These are phyloP conservation scores for Trichophyton benhamiae DNA, from an alignment of 2,329 filamentous ascomycete species.

Conservation along the genomic window DNA sequence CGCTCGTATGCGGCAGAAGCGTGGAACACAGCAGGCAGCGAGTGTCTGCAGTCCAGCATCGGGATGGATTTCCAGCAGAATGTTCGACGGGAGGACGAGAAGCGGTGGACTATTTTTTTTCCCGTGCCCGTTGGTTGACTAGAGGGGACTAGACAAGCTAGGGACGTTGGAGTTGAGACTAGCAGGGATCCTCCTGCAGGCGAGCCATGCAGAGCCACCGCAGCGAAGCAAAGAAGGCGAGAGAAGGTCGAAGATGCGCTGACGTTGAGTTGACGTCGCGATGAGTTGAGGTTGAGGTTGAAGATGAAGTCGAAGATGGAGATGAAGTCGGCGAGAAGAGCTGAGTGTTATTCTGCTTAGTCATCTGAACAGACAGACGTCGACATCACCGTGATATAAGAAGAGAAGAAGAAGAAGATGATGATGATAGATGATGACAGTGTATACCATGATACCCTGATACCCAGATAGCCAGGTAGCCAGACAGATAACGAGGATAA, in stretches of 20 bases:
- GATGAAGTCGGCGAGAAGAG: neutral
- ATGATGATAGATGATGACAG: neutral
- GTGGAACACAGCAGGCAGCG: neutral
- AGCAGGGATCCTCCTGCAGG: neutral
- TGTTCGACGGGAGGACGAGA: no score
- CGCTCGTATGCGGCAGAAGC: constrained; percentile 2
- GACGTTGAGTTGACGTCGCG: neutral
- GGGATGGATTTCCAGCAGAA: neutral
- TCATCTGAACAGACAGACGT: neutral
- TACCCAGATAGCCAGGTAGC: no score
- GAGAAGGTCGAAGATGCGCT: neutral
- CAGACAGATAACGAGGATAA: neutral
- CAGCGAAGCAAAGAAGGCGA: neutral
- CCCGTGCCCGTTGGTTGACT: neutral
- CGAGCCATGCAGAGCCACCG: neutral
- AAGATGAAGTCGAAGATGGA: neutral
- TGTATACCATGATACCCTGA: neutral
- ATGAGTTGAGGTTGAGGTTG: neutral
- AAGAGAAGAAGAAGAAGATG: neutral
- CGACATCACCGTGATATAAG: neutral
- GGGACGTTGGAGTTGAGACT: neutral
- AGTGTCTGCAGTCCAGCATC: constrained; percentile 2
- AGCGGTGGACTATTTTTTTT: neutral
- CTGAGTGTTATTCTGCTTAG: neutral
- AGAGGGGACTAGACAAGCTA: neutral